Evolutionary conservation across 805 yeast species (phyloP).

Genomic region (Starmerella potacharoeniae): DNA sequence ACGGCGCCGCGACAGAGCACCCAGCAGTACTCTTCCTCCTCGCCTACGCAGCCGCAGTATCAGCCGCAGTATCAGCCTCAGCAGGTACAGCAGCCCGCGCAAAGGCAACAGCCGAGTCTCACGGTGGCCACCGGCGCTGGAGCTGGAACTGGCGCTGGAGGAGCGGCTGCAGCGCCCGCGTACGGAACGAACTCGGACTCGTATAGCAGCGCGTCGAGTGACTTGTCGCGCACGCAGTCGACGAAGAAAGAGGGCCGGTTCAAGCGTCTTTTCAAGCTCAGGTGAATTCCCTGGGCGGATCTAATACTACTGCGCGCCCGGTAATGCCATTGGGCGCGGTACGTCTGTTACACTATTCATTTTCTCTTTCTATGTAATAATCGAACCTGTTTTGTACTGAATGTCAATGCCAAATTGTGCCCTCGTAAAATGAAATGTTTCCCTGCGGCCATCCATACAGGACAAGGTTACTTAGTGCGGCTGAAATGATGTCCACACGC

Average conservation of each 20-base stretch:
- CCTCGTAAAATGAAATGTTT: no score
- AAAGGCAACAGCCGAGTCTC: neutral
- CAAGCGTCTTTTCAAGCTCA: slow-evolving; percentile 12
- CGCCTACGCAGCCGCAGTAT: neutral
- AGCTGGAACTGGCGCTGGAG: neutral
- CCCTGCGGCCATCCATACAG: no score
- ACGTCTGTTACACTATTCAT: neutral
- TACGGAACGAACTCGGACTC: neutral
- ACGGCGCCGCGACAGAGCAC: neutral
- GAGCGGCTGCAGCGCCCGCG: neutral
- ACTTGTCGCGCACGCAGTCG: neutral
- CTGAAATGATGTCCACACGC: no score
- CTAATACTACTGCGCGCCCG: neutral
- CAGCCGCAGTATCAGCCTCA: neutral
- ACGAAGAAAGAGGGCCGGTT: slow-evolving; percentile 5
- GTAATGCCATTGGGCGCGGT: no score
- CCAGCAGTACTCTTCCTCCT: neutral
- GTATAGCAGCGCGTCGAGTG: neutral
- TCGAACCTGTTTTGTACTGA: neutral
- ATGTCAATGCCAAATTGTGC: neutral
- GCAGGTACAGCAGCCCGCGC: no score
- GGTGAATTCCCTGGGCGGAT: neutral
- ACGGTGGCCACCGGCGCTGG: neutral
- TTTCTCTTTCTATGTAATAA: neutral
- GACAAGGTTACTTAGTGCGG: no score